Percentiles rank a stretch among this genome's conserved stretches.
Conservation (phyloP, 1,139 yeast genomes). For the Lodderomyces parapsilosis region DNA sequence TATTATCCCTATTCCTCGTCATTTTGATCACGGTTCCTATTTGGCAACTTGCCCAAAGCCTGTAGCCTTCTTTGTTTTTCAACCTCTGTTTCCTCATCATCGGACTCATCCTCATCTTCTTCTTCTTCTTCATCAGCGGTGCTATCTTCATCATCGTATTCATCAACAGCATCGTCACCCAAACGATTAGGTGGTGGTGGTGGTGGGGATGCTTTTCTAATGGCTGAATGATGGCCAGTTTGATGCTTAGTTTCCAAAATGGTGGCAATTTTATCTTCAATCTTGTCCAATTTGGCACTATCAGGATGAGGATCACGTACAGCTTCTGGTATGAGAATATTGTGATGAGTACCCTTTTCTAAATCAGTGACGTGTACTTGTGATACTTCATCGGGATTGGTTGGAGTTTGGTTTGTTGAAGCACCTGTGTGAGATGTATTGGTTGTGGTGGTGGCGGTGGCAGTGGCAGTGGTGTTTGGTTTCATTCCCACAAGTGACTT, state of each 20-base stretch:
- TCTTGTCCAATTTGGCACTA: conserved; percentile 20
- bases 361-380: conserved; percentile 11
- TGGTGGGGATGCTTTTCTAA: conserved; percentile 13
- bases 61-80: conserved; percentile 78
- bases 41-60: conserved; percentile 62
- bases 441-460: neutral
- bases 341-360: conserved; percentile 11
- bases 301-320: conserved; percentile 13
- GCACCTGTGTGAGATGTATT: no score
- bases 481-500: conserved; percentile 53
- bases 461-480: conserved; percentile 9
- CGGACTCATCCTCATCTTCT: conserved; percentile 13
- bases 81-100: conserved; percentile 58
- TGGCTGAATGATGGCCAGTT: conserved; percentile 1
- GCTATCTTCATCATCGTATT: conserved; percentile 17
- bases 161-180: conserved; percentile 21
- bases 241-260: conserved; percentile 18
- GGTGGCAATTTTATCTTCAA: conserved; percentile 28
- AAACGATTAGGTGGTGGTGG: conserved; percentile 22
- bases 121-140: conserved; percentile 18
- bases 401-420: neutral
- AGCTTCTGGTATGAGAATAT: conserved; percentile 9
- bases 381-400: conserved; percentile 12
- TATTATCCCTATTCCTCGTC: conserved; percentile 68
- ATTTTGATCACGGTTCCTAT: conserved; percentile 46